Conservation (phyloP, 371 early-diverging fungal species). For the Mucor circinelloides region DNA sequence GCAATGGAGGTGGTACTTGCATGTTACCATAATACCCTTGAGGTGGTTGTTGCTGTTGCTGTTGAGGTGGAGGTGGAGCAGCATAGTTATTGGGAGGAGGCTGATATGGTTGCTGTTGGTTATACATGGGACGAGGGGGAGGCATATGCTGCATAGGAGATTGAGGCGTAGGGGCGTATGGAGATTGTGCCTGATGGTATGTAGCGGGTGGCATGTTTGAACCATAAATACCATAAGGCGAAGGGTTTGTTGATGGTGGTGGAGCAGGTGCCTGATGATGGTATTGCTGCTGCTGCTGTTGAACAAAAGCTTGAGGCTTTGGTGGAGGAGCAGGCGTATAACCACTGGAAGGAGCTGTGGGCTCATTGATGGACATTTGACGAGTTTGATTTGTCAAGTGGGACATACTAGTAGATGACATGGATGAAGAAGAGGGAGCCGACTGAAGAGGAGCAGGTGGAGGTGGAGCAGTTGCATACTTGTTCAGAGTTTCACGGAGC, state of each 20-base stretch:
- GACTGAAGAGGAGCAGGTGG: conserved; percentile 28
- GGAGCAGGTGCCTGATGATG: neutral
- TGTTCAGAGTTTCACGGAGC: conserved; percentile 71
- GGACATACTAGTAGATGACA: conserved; percentile 33
- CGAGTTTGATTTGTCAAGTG: conserved; percentile 37
- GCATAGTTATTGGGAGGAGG: neutral
- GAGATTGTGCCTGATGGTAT: conserved; percentile 21
- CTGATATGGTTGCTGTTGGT: conserved; percentile 9
- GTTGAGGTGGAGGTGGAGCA: conserved; percentile 23
- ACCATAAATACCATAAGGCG: conserved; percentile 10
- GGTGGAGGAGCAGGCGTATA: conserved; percentile 32
- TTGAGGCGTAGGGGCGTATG: conserved; percentile 27
- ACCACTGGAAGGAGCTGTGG: conserved; percentile 16
- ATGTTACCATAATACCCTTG: conserved; percentile 20
- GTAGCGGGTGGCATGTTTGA: conserved; percentile 16
- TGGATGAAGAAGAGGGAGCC: conserved; percentile 26
- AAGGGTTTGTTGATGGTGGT: neutral
- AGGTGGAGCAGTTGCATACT: conserved; percentile 27
- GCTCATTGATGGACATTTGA: conserved; percentile 33
- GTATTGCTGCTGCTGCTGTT: neutral
- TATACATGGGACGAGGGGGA: conserved; percentile 15
- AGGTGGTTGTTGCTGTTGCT: conserved; percentile 22
- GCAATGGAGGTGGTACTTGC: conserved; percentile 16
- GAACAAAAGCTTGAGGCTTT: conserved; percentile 19
- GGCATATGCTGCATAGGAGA: conserved; percentile 26